Evolutionary conservation across 2,329 filamentous ascomycete species (phyloP), one percentile per base, ranked within the genome.

Genomic region (Monosporascus sp.): DNA sequence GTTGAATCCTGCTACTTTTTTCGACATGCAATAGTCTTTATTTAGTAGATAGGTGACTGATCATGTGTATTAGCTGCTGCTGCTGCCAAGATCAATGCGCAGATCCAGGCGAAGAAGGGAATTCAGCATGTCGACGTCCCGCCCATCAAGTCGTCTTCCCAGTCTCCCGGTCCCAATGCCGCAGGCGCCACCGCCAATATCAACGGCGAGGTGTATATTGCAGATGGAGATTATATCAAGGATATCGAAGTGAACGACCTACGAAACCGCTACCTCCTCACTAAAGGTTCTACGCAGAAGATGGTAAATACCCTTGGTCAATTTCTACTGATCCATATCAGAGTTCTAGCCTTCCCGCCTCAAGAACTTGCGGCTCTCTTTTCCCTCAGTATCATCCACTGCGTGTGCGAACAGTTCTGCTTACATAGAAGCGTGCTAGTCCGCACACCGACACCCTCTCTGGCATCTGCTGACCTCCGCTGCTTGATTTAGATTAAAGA

Each of bases 241-340:
- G 94, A 99, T 68, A 96, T 99, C 67, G 94, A 97, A 77, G 90
- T 99, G 77, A 99, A 99, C 72, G 93, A 97, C 73, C 76, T 97
- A 67, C 88, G 93, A 60, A 99, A 97, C 71, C 89, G 93, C 64
- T 99, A 99, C 73, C 88, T 92, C 71, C 81, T 99, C 76, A 99
- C 93, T 60, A 97, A 97, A 79, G 91, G 92, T 67, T 89, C 90
- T 65, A 96, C 91, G 61, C 94, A 97, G 80, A 96, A 96, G 84
- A 96, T 94, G 93, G 94, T 99, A 97, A 96, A 88, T 74, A 82
- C 83, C 81, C 80, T 75, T 82, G 77, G 78, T 72, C 72, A 74
- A 68, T 77, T 72, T 75, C 77, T 81, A 83, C 85, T 89, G 84
- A 88, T 88, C 68, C 65, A 66, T 62, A 68, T 68, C 65, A 69